phyloP scores from a whole-genome alignment of 2,329 filamentous ascomycete genomes.

The Colletotrichum godetiae region DNA sequence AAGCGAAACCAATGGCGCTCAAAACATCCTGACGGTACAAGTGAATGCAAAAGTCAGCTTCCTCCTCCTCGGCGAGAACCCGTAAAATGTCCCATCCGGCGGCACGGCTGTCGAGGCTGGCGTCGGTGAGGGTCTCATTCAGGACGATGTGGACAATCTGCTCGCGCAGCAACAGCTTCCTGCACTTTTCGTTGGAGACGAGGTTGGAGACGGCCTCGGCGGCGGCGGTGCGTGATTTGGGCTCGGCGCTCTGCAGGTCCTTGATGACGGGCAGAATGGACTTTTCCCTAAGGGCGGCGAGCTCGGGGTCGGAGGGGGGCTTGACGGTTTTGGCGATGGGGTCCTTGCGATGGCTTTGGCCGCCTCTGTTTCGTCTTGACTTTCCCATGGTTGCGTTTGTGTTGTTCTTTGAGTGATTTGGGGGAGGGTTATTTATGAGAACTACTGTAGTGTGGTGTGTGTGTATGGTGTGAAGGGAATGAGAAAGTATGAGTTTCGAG shows the following conservation, averaged over 20 bases:
- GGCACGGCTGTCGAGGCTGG: slow-evolving; percentile 70
- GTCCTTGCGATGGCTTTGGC: slow-evolving; percentile 60
- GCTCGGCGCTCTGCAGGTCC: slow-evolving; percentile 68
- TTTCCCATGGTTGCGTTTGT: slow-evolving; percentile 64
- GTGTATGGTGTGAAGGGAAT: not conserved
- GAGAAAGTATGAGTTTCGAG: not conserved
- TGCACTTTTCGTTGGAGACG: slow-evolving; percentile 69
- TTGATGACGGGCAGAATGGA: slow-evolving; percentile 73
- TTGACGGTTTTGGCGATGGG: slow-evolving; percentile 69
- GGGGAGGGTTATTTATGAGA: not conserved
- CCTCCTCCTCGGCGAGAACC: slow-evolving; percentile 71
- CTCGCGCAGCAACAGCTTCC: slow-evolving; percentile 74
- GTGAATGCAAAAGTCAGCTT: slow-evolving; percentile 74
- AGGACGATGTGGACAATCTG: slow-evolving; percentile 73
- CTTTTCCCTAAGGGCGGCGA: slow-evolving; percentile 70
- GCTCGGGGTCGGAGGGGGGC: slow-evolving; percentile 71
- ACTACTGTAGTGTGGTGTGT: not conserved
- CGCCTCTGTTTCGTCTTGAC: slow-evolving; percentile 64
- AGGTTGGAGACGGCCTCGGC: slow-evolving; percentile 71
- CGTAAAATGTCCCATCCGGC: slow-evolving; percentile 76
- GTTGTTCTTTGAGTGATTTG: not conserved
- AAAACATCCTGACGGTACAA: slow-evolving; percentile 71
- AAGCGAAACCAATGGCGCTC: slow-evolving; percentile 68
- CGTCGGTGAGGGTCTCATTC: slow-evolving; percentile 72
- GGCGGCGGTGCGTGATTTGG: slow-evolving; percentile 69